Conservation (phyloP, 2,329 filamentous ascomycete genomes). For the Beauveria rudraprayagi region DNA sequence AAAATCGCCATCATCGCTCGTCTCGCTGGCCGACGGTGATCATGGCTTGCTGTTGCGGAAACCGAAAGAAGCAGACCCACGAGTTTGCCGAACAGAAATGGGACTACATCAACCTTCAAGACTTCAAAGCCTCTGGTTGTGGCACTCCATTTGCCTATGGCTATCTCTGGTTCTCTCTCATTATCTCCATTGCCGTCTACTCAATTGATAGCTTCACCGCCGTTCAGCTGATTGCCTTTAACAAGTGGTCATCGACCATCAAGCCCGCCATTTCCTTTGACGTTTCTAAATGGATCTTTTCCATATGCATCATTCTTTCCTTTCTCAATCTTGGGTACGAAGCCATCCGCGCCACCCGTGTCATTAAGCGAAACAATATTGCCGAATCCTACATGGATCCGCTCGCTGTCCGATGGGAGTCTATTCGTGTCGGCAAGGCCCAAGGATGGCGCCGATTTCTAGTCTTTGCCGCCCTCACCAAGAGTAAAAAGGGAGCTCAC, state of each 20-base stretch:
- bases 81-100: slow-evolving; percentile 82
- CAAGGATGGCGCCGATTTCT: slow-evolving; percentile 83
- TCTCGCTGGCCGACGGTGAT: slow-evolving; percentile 11
- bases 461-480: slow-evolving; percentile 86
- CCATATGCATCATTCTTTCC: slow-evolving; percentile 82
- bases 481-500: slow-evolving; percentile 82
- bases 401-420: slow-evolving; percentile 76
- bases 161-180: slow-evolving; percentile 73
- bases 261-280: slow-evolving; percentile 67
- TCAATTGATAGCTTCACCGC: slow-evolving; percentile 88
- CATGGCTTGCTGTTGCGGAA: slow-evolving; percentile 55
- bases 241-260: slow-evolving; percentile 81
- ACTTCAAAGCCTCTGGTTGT: slow-evolving; percentile 80
- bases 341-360: slow-evolving; percentile 68
- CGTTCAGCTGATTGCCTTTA: slow-evolving; percentile 80
- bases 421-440: slow-evolving; percentile 63
- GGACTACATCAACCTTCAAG: slow-evolving; percentile 71
- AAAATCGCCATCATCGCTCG: neutral
- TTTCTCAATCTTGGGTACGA: slow-evolving; percentile 76
- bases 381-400: slow-evolving; percentile 88
- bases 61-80: slow-evolving; percentile 52
- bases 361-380: slow-evolving; percentile 78
- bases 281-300: slow-evolving; percentile 91
- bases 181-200: slow-evolving; percentile 78
- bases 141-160: slow-evolving; percentile 71